A percentile compares a stretch with the other conserved stretches of the same genome.
These are phyloP conservation scores for Aspergillus bridgeri DNA, from an alignment of 495 filamentous ascomycete species.

Conservation along the genomic window DNA sequence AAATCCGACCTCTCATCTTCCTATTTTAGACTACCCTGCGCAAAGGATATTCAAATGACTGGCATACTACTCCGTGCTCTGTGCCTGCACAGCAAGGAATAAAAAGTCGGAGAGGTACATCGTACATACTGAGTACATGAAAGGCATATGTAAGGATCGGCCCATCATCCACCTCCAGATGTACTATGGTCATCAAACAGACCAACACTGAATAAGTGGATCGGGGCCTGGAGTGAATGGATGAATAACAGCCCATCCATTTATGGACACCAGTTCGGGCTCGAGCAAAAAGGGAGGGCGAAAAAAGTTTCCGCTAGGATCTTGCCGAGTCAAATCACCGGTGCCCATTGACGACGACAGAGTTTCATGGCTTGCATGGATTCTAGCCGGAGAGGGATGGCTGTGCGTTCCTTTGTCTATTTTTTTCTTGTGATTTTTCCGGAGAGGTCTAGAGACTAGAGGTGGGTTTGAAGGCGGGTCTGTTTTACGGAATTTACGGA, in stretches of 20 bases:
- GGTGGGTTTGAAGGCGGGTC: background rate
- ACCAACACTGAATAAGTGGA: background rate
- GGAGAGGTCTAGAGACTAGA: too few species aligned
- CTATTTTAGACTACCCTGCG: background rate
- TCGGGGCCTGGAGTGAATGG: background rate
- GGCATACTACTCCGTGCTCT: too few species aligned
- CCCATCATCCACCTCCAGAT: background rate
- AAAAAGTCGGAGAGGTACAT: too few species aligned
- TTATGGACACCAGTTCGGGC: background rate
- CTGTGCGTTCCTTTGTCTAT: constrained; percentile 1
- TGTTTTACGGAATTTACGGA: too few species aligned
- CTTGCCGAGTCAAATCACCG: constrained; percentile 10
- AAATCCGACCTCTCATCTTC: background rate
- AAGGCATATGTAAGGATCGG: background rate
- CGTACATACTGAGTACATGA: too few species aligned
- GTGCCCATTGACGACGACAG: constrained; percentile 10
- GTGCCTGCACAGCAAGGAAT: too few species aligned
- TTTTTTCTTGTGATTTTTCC: background rate
- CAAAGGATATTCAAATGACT: too few species aligned
- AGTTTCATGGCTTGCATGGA: constrained; percentile 20
- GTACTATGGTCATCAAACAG: background rate
- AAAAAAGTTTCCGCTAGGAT: constrained; percentile 11
- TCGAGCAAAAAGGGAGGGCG: background rate
- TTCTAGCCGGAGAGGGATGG: constrained; percentile 8
- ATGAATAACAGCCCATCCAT: background rate